Evolutionary conservation across 768 basidiomycete genomes (phyloP), one percentile per base, ranked within the genome.

Genomic region (Phylloporus arenicola): DNA sequence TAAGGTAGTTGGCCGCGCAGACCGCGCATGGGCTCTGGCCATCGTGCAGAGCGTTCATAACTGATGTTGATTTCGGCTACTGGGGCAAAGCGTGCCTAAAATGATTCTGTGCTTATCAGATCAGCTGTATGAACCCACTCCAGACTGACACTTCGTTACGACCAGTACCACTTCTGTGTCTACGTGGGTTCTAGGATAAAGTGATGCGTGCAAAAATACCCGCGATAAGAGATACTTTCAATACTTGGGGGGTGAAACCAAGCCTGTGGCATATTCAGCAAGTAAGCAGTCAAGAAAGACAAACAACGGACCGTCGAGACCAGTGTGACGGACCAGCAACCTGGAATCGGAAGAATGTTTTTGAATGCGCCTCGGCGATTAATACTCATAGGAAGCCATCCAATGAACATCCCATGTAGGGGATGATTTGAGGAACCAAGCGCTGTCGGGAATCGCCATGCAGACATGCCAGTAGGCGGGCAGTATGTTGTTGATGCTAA

Each of bases 21-120:
- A 90, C 62, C 75, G 77, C 10, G 70, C 69, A 3, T 89, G 88
- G 88, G 82, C 84, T 6, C 64, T 74, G 54, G 78, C 80, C 22
- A 74, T 88, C 20, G 62, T 86, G 12, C 62, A 62, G 27, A 68
- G 64, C 20, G 45, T 68, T 20, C 55, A 57, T 43, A 55, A 54
- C 38, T 60, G 55, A 37, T 16, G 38, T 39, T 35, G 20, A 33
- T 16, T n/a, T 12, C n/a, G 42, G 27, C 6, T 8, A 43, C 20
- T 2, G 11, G 38, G 22, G 27, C 19, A 11, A 45, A 10, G 10
- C 35, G 6, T 14, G 25, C 35, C 27, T 29, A 29, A 29, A 27
- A 43, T 24, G 35, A 31, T 41, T 31, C 44, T 27, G 4, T 14
- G 24, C 31, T 11, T 19, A 29, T 30, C 20, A 20, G 10, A 44